Conservation (phyloP, 257 asterid species). For the Leonotis leonurus region DNA sequence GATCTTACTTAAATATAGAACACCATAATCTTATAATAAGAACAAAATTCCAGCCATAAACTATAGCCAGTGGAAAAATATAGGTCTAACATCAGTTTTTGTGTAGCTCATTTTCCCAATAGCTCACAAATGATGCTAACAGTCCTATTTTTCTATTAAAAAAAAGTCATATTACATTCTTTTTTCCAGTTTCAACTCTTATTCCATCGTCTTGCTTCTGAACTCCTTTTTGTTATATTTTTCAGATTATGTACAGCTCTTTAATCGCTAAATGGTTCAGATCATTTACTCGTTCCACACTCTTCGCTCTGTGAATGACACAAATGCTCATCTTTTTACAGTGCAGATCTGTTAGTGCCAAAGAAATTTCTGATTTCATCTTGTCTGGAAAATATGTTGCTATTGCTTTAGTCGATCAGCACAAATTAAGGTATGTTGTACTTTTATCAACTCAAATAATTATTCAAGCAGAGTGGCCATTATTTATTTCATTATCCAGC, state of each 20-base stretch:
- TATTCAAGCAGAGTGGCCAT: background rate
- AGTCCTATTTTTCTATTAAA: background rate
- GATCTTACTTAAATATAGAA: background rate
- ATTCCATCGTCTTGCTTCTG: slow-evolving; percentile 8
- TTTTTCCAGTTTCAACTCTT: background rate
- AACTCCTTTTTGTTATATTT: background rate
- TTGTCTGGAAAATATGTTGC: slow-evolving; percentile 71
- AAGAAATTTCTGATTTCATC: slow-evolving; percentile 53
- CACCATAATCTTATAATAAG: background rate
- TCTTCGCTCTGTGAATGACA: slow-evolving; percentile 9
- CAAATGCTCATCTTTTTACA: slow-evolving; percentile 38
- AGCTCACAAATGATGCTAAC: background rate
- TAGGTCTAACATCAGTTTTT: background rate
- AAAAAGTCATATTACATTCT: background rate
- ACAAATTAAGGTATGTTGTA: slow-evolving; percentile 53
- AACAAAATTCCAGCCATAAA: background rate
- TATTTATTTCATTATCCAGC: background rate
- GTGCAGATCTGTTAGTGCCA: slow-evolving; percentile 79
- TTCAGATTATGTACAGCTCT: background rate
- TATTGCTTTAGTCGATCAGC: slow-evolving; percentile 83
- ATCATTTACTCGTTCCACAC: background rate
- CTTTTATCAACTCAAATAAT: background rate
- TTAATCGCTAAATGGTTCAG: slow-evolving; percentile 6
- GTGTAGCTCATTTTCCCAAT: background rate
- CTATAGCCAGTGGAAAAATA: background rate